Percentiles rank a stretch among this genome's conserved stretches.
Conservation (phyloP, 2,329 filamentous ascomycete species). For the Ilyonectria destructans region DNA sequence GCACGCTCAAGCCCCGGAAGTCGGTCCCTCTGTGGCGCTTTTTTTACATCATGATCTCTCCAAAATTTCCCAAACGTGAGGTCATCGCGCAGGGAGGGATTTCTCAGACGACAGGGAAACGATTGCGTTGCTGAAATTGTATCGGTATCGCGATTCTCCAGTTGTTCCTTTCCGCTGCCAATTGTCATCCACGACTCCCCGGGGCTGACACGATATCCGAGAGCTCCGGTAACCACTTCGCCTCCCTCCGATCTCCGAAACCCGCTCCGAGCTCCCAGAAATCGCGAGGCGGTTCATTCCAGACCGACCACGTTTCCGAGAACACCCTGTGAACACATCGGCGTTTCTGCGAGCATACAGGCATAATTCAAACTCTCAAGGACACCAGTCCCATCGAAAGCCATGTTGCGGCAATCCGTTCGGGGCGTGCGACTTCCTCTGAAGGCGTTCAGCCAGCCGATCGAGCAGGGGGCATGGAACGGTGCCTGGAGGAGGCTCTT, state of each 20-base stretch:
- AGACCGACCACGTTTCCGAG: background rate
- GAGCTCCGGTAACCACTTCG: slow-evolving; percentile 39
- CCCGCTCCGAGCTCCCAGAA: background rate
- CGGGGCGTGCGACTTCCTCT: slow-evolving; percentile 44
- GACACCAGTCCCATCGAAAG: background rate
- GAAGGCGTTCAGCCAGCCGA: slow-evolving; percentile 39
- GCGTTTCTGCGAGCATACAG: background rate
- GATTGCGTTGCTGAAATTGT: background rate
- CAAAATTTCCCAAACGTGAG: slow-evolving; percentile 37
- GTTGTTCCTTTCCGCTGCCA: slow-evolving; percentile 23
- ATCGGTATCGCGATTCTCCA: slow-evolving; percentile 34
- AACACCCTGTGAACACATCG: background rate
- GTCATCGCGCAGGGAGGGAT: slow-evolving; percentile 26
- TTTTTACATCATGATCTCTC: slow-evolving; percentile 43
- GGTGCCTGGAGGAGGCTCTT: slow-evolving; percentile 50
- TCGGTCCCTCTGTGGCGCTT: slow-evolving; percentile 38
- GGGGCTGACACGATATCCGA: slow-evolving; percentile 39
- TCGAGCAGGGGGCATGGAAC: slow-evolving; percentile 47
- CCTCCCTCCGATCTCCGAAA: slow-evolving; percentile 8
- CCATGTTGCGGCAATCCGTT: slow-evolving; percentile 50
- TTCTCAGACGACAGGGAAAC: slow-evolving; percentile 29
- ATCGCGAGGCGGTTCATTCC: slow-evolving; percentile 1
- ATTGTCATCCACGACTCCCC: slow-evolving; percentile 26
- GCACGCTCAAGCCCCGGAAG: slow-evolving; percentile 13
- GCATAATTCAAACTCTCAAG: background rate